Evolutionary conservation across 305 asterid genomes (phyloP).

Genomic region (Monarda citriodora): DNA sequence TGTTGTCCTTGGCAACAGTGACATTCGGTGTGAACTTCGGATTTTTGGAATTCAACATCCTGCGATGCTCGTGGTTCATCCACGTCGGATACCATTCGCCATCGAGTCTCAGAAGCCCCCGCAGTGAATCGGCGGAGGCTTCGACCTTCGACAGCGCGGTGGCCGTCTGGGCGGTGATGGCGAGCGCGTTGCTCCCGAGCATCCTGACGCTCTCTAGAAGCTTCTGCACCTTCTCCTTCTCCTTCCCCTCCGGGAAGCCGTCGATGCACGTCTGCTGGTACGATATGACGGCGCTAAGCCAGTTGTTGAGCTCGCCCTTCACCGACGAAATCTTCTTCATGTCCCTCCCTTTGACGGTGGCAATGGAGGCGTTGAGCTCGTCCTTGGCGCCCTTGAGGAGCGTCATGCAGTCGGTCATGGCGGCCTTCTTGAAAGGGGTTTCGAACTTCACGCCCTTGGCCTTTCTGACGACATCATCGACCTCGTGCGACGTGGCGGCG

Average conservation of each 20-base stretch:
- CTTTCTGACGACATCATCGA: conserved; percentile 36
- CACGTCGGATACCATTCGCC: conserved; percentile 36
- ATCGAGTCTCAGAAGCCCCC: conserved; percentile 38
- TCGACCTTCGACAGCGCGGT: conserved; percentile 18
- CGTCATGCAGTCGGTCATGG: conserved; percentile 56
- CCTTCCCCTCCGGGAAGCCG: conserved; percentile 66
- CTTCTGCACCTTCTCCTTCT: conserved; percentile 37
- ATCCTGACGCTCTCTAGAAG: conserved; percentile 36
- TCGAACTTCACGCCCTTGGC: conserved; percentile 38
- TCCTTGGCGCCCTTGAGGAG: conserved; percentile 64
- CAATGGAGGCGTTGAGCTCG: conserved; percentile 56
- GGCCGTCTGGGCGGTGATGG: conserved; percentile 38
- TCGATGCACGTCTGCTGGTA: conserved; percentile 83
- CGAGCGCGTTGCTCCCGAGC: conserved; percentile 73
- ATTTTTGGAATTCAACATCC: conserved; percentile 45
- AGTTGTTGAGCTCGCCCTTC: conserved; percentile 55
- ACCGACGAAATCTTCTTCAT: conserved; percentile 9
- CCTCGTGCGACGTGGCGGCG: conserved; percentile 33
- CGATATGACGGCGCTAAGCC: conserved; percentile 81
- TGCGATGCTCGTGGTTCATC: conserved; percentile 44
- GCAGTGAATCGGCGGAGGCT: conserved; percentile 10
- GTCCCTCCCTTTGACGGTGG: conserved; percentile 27
- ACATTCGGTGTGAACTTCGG: conserved; percentile 41
- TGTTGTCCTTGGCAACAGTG: conserved; percentile 79
- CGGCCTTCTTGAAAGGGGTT: conserved; percentile 47